phyloP scores from a whole-genome alignment of 2,329 filamentous ascomycete genomes.

The Diplodia sapinea region DNA sequence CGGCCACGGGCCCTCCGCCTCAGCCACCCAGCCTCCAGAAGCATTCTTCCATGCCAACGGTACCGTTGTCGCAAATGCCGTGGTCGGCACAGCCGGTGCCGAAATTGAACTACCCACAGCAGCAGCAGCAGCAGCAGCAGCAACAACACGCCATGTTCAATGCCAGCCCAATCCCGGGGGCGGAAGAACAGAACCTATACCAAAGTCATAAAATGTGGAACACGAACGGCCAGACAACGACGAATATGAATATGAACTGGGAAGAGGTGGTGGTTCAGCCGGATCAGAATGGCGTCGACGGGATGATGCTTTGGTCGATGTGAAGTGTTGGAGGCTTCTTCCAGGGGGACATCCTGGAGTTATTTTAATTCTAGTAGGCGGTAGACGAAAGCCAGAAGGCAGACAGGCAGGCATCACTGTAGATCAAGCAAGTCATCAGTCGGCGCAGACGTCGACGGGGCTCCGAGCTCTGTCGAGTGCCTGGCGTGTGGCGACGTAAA shows the following conservation, averaged over 20 bases:
- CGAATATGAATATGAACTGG: constrained; percentile 17
- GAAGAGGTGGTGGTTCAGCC: constrained; percentile 25
- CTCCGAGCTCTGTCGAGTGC: no score
- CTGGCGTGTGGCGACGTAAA: no score
- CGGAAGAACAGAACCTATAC: not conserved
- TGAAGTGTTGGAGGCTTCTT: not conserved
- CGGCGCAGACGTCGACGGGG: no score
- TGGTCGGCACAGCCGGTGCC: not conserved
- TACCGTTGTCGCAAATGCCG: not conserved
- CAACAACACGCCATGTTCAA: not conserved
- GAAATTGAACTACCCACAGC: constrained; percentile 7
- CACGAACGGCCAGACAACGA: not conserved
- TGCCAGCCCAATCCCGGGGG: not conserved
- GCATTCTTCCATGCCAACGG: not conserved
- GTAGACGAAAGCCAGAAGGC: no score
- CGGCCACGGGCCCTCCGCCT: not conserved
- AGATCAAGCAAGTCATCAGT: no score
- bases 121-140: constrained; percentile 10
- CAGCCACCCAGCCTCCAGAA: not conserved
- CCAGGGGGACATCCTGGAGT: not conserved
- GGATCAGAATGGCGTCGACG: constrained; percentile 27
- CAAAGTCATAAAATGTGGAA: constrained; percentile 16
- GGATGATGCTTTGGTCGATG: constrained; percentile 32
- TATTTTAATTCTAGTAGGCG: no score
- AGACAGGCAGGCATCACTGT: no score